Percentiles rank a stretch among this genome's conserved stretches.
phyloP scores from a whole-genome alignment of 345 rosid genomes.

The Arabis hirsuta region DNA sequence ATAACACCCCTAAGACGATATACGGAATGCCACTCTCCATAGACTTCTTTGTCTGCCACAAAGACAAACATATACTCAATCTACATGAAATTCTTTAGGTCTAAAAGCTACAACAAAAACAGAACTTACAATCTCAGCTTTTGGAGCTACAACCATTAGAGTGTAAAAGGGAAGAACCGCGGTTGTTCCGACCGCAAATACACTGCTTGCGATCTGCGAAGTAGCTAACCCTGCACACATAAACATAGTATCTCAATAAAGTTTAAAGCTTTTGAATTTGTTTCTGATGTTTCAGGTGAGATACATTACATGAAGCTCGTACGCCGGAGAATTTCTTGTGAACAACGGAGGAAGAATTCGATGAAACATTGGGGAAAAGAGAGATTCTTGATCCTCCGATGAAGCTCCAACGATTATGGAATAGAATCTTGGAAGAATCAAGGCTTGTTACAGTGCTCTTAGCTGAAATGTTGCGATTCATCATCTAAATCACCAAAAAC shows the following conservation, averaged over 20 bases:
- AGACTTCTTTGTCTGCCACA: slow-evolving; percentile 71
- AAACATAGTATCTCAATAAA: slow-evolving; percentile 6
- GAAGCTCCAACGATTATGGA: slow-evolving; percentile 58
- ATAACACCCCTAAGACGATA: slow-evolving; percentile 68
- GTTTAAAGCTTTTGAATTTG: neutral
- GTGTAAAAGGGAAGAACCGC: slow-evolving; percentile 92
- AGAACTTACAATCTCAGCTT: slow-evolving; percentile 66
- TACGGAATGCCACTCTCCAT: slow-evolving; percentile 77
- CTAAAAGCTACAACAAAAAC: neutral
- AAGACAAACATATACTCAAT: slow-evolving; percentile 1
- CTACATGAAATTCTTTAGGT: neutral
- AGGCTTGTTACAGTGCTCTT: slow-evolving; percentile 38
- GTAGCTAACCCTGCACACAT: slow-evolving; percentile 61
- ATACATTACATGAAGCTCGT: slow-evolving; percentile 78
- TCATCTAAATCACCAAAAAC: slow-evolving; percentile 30
- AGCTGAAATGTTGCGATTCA: slow-evolving; percentile 31
- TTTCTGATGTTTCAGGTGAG: neutral
- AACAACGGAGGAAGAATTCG: slow-evolving; percentile 23
- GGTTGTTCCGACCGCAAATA: slow-evolving; percentile 74
- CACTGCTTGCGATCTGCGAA: slow-evolving; percentile 69
- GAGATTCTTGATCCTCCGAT: slow-evolving; percentile 60
- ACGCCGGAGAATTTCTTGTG: slow-evolving; percentile 46
- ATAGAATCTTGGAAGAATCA: slow-evolving; percentile 40
- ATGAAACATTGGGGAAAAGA: slow-evolving; percentile 33
- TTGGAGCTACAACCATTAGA: slow-evolving; percentile 92